Evolutionary conservation across 2,329 filamentous ascomycete genomes (phyloP), one percentile per base, ranked within the genome.

Genomic region (Hypoxylon sp.): DNA sequence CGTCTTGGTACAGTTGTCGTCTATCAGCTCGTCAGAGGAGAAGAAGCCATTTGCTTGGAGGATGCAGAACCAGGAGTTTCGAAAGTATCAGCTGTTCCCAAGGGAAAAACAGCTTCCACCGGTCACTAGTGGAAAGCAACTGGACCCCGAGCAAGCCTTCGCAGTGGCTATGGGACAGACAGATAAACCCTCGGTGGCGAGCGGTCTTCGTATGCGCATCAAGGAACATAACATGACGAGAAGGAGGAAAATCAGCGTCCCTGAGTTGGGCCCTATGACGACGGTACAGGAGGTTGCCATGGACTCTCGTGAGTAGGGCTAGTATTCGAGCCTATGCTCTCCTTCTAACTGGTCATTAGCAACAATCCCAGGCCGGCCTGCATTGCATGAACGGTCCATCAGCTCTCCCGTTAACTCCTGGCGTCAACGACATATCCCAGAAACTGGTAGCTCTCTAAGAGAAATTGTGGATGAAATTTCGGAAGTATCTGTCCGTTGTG

Each of bases 261-360:
- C 87, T 8, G 89, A 91, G 66, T 77, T 90, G 51, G 88, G 87
- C 1, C 87, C 87, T 32, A 89, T 90, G 88, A 90, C 88, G 4
- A 90, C 88, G 1, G 88, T 91, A 12, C 88, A 90, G 68, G 89
- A 91, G 74, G 78, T 85, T 51, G 77, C 87, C 54, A 90, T 91
- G 88, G 89, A 91, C 78, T 91, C 89, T 72, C 89, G 89, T 91
- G 81, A 81, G 89, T 81, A 34, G 25, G 47, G n/a, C 34, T 34
- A 25, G 39, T 14, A 46, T 25, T 39, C 21, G 45, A 27, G 51
- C 50, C 16, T 25, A 32, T n/a, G 29, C 19, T 14, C 65, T 70
- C 65, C 57, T 53, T 54, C 73, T 74, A 53, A 78, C 72, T n/a
- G 51, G 47, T 39, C 46, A 2, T 21, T 69, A 90, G 88, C 89